Evolutionary conservation across 805 yeast genomes (phyloP), one percentile per base, ranked within the genome.

Genomic region (Wickerhamomyces alni): DNA sequence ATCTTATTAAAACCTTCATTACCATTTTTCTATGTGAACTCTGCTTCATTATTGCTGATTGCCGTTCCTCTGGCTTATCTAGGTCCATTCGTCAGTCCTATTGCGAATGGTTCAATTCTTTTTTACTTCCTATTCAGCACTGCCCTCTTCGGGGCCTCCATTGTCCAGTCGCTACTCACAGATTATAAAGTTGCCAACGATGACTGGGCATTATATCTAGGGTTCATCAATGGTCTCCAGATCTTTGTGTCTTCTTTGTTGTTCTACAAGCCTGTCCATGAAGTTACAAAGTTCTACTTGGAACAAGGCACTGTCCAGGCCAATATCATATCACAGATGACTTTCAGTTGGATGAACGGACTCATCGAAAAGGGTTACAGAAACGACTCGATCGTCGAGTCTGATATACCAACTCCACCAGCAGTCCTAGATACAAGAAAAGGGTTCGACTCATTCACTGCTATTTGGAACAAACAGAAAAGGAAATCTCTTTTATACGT

Each of bases 261-360:
- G 40, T 58, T 46, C 39, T 69, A 65, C 37, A 54, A 52, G 6
- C 45, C 63, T 7, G 55, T 56, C 31, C 75, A 77, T 12, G 72
- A 67, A 40, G 77, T 70, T 33, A 52, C 48, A 4, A 45, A 59
- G 21, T 49, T 48, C 28, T 59, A 56, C 38, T 40, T 44, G 8
- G 46, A 55, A 24, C 55, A 58, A 33, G 83, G 81, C 1, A 62
- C 66, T 31, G 81, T 77, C 30, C 59, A 58, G 39, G 85, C 87
- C 11, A 80, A 89, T 56, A 65, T 88, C 13, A 76, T 91, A 46
- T 82, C 95, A 3, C 68, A 75, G 38, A 66, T 91, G 37, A 81
- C 95, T 0, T 91, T 93, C 59, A 65, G 80, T 21, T 93, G 99
- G 98, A 87, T 93, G 95, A 79, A 87, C 17, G 78, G 74, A 1